A percentile compares a stretch with the other conserved stretches of the same genome.
Evolutionary conservation across 495 filamentous ascomycete species (phyloP).

Genomic region (Talaromyces thailandensis): DNA sequence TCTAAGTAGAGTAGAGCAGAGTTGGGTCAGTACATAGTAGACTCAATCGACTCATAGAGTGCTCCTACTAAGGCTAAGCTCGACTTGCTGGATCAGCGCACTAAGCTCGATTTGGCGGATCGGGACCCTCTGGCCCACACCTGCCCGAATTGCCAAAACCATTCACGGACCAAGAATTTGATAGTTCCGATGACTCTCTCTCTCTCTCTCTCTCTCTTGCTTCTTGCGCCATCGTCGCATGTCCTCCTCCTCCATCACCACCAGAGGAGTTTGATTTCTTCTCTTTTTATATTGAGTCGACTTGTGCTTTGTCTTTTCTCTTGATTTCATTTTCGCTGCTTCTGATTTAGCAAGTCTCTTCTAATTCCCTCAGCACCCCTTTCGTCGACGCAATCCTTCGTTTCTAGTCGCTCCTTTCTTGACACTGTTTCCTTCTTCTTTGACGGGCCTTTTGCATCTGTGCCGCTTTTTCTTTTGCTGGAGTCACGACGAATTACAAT

Average conservation of each 20-base stretch:
- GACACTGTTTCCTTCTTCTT: neutral
- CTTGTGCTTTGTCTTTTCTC: neutral
- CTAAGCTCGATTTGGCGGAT: neutral
- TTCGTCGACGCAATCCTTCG: neutral
- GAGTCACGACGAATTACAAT: neutral
- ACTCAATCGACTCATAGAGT: too few relatives aligned
- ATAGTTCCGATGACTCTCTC: neutral
- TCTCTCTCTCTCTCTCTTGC: neutral
- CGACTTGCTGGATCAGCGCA: neutral
- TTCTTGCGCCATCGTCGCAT: slow-evolving; percentile 1
- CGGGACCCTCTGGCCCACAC: neutral
- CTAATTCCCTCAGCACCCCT: neutral
- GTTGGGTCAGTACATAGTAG: too few relatives aligned
- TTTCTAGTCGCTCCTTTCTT: slow-evolving; percentile 4
- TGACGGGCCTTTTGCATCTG: neutral
- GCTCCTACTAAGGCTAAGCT: neutral
- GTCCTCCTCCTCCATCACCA: neutral
- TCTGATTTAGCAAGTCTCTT: neutral
- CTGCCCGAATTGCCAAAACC: neutral
- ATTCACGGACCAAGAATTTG: too few relatives aligned
- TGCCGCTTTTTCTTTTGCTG: neutral
- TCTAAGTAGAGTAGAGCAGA: too few relatives aligned
- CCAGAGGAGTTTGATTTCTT: neutral
- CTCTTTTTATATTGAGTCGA: neutral
- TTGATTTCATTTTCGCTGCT: neutral